phyloP scores from a whole-genome alignment of 106 monocot genomes.

The Narthecium ossifragum region DNA sequence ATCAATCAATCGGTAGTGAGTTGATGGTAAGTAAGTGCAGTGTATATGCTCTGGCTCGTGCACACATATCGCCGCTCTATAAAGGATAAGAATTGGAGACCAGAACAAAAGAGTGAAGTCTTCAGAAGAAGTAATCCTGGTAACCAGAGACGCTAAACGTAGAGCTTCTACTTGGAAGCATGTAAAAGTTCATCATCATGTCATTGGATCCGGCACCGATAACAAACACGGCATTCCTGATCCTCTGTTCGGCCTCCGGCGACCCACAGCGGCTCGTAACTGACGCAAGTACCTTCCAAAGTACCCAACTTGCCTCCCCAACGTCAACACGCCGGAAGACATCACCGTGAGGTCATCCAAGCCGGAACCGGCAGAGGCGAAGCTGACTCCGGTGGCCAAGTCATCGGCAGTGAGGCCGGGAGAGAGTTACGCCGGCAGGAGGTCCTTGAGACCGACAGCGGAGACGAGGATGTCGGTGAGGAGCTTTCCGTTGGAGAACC shows the following conservation, averaged over 20 bases:
- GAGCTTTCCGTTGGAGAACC: constrained; percentile 36
- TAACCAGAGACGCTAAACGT: constrained; percentile 11
- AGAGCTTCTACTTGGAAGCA: neutral
- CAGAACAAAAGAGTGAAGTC: constrained; percentile 6
- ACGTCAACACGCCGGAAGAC: constrained; percentile 3
- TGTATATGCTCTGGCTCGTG: too few species aligned
- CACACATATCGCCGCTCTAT: too few species aligned
- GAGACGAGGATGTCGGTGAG: constrained; percentile 23
- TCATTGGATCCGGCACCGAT: constrained; percentile 31
- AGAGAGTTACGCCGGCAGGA: constrained; percentile 22
- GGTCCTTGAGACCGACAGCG: constrained; percentile 18
- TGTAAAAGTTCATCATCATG: constrained; percentile 22
- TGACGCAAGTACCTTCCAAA: constrained; percentile 14
- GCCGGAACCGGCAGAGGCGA: constrained; percentile 50
- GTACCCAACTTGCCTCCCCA: constrained; percentile 19
- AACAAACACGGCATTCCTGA: constrained; percentile 10
- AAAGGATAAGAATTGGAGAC: too few species aligned
- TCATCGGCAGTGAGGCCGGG: constrained; percentile 7
- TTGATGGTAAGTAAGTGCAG: too few species aligned
- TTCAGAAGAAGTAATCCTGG: constrained; percentile 19
- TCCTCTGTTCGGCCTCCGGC: neutral
- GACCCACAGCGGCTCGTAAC: constrained; percentile 2
- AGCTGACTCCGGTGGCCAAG: constrained; percentile 33
- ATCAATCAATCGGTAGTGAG: too few species aligned
- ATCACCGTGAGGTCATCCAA: constrained; percentile 31